phyloP scores from a whole-genome alignment of 1,284 basidiomycete species.

The Ustilago shanxiensis region DNA sequence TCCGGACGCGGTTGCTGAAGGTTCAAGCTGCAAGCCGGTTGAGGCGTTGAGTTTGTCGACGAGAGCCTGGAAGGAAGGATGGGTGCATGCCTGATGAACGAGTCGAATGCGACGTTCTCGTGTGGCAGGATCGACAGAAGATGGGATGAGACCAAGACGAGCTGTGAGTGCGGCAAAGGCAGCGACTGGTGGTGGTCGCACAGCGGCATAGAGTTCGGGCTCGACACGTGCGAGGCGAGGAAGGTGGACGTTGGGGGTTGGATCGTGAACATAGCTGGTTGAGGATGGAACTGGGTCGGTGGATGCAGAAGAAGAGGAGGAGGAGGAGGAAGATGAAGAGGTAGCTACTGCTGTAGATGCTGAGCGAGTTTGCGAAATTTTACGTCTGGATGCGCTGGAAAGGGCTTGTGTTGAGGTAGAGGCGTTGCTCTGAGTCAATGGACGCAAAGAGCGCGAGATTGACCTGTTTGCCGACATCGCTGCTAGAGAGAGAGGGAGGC shows the following conservation, averaged over 20 bases:
- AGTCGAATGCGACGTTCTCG: constrained; percentile 52
- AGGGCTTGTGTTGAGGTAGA: constrained; percentile 33
- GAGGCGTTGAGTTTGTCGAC: constrained; percentile 43
- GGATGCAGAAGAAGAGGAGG: constrained; percentile 8
- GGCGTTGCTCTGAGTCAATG: constrained; percentile 20
- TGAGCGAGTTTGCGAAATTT: constrained; percentile 17
- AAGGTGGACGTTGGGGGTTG: constrained; percentile 54
- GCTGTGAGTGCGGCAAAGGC: constrained; percentile 59
- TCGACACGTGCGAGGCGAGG: constrained; percentile 62
- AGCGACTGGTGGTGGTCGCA: constrained; percentile 57
- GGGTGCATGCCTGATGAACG: constrained; percentile 63
- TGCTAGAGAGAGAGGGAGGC: too few relatives aligned
- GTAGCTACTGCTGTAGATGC: constrained; percentile 28
- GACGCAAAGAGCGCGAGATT: constrained; percentile 15
- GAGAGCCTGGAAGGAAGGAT: constrained; percentile 56
- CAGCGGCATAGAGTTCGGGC: constrained; percentile 60
- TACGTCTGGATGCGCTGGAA: constrained; percentile 12
- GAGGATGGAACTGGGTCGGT: background rate
- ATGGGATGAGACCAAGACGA: constrained; percentile 55
- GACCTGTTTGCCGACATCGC: constrained; percentile 34
- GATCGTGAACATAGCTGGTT: constrained; percentile 27
- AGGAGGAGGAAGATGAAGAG: constrained; percentile 3
- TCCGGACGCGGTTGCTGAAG: constrained; percentile 23
- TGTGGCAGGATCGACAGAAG: constrained; percentile 33
- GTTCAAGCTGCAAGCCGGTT: constrained; percentile 31